phyloP scores from a whole-genome alignment of 441 rosid species.

The Euphorbia schlechtendalii region DNA sequence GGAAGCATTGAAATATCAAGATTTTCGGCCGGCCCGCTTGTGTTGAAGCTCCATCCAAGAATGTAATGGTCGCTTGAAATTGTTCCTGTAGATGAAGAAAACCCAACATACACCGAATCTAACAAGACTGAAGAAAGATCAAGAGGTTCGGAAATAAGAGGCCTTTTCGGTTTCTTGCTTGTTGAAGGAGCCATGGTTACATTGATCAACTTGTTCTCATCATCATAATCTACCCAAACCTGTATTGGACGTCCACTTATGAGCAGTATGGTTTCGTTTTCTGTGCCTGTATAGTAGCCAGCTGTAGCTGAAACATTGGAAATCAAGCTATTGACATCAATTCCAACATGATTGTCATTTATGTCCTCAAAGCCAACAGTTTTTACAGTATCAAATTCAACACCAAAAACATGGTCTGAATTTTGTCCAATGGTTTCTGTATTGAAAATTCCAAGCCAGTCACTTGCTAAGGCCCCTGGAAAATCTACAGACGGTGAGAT shows the following conservation, averaged over 20 bases:
- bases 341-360: conserved; percentile 37
- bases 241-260: conserved; percentile 31
- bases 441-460: conserved; percentile 46
- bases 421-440: conserved; percentile 21
- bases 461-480: conserved; percentile 22
- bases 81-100: conserved; percentile 35
- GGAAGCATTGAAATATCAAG: conserved; percentile 36
- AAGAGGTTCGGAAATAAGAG: conserved; percentile 37
- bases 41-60: too few relatives aligned
- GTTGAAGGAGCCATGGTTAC: conserved; percentile 31
- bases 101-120: conserved; percentile 30
- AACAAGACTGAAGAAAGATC: conserved; percentile 24
- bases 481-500: conserved; percentile 36
- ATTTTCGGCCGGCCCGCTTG: conserved; percentile 22
- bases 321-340: conserved; percentile 32
- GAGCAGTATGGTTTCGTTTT: conserved; percentile 28
- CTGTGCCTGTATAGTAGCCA: conserved; percentile 29
- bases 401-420: conserved; percentile 31
- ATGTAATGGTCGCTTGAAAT: conserved; percentile 24
- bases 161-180: conserved; percentile 26
- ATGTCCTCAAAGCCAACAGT: conserved; percentile 20
- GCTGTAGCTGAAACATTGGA: conserved; percentile 34
- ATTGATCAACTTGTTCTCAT: conserved; percentile 15
- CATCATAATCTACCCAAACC: conserved; percentile 50
- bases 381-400: conserved; percentile 32